These are phyloP conservation scores for Trichoderma lentiforme DNA, from an alignment of 2,329 filamentous ascomycete species.

Conservation along the genomic window DNA sequence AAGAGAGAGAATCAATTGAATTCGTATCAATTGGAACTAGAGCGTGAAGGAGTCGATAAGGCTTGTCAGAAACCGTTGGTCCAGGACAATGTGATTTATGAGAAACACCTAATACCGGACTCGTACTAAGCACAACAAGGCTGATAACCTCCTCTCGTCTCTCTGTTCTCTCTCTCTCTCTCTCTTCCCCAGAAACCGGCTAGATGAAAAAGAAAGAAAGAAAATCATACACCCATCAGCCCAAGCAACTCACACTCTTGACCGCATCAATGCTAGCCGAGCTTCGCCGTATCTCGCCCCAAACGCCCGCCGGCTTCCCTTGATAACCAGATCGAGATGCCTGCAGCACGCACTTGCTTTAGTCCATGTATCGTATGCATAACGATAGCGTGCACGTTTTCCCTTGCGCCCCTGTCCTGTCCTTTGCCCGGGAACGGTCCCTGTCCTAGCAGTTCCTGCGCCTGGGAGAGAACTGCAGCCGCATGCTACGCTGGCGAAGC, in stretches of 20 bases:
- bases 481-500: neutral
- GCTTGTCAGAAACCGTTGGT: neutral
- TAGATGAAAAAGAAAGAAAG: neutral
- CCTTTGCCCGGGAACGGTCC: neutral
- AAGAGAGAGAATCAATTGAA: neutral
- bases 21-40: neutral
- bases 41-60: neutral
- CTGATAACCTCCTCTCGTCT: neutral
- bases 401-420: neutral
- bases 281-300: neutral
- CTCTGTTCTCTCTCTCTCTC: neutral
- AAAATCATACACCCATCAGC: neutral
- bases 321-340: constrained; percentile 18
- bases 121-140: neutral
- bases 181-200: neutral
- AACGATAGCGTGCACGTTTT: constrained; percentile 17
- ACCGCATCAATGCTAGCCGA: constrained; percentile 16
- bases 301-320: neutral
- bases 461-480: neutral
- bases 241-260: constrained; percentile 2
- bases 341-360: constrained; percentile 17
- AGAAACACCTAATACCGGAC: neutral
- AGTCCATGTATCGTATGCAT: constrained; percentile 17
- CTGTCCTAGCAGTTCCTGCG: constrained; percentile 7
- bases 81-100: neutral